Evolutionary conservation across 352 stramenopile genomes (phyloP).

Genomic region (Discostella stelligera): DNA sequence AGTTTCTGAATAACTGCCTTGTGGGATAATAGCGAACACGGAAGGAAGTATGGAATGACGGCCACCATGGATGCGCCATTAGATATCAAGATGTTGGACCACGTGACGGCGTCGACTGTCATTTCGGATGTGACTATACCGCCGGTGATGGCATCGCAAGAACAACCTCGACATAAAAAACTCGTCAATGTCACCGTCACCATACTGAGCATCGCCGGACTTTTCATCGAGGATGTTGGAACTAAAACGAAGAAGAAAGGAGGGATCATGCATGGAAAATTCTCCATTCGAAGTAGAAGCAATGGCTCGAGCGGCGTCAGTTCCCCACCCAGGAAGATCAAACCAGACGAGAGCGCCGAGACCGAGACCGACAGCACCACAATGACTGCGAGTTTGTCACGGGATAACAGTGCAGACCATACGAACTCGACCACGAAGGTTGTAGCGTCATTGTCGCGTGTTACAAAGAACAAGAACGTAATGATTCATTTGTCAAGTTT

Average conservation of each 20-base stretch:
- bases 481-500: constrained; percentile 44
- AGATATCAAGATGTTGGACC: neutral
- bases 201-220: constrained; percentile 7
- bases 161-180: neutral
- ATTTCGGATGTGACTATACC: neutral
- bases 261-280: neutral
- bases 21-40: neutral
- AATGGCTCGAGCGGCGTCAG: neutral
- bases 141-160: neutral
- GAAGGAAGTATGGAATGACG: neutral
- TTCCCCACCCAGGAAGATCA: neutral
- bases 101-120: neutral
- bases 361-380: constrained; percentile 15
- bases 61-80: neutral
- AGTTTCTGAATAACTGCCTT: too few species aligned
- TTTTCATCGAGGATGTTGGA: neutral
- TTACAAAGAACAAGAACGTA: constrained; percentile 15
- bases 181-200: constrained; percentile 1
- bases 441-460: constrained; percentile 39
- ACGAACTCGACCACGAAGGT: constrained; percentile 6
- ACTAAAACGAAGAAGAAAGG: neutral
- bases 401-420: constrained; percentile 4
- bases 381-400: constrained; percentile 3
- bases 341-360: neutral
- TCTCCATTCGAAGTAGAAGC: neutral